Evolutionary conservation across 305 asterid species (phyloP).

Genomic region (Salvia sclarea): DNA sequence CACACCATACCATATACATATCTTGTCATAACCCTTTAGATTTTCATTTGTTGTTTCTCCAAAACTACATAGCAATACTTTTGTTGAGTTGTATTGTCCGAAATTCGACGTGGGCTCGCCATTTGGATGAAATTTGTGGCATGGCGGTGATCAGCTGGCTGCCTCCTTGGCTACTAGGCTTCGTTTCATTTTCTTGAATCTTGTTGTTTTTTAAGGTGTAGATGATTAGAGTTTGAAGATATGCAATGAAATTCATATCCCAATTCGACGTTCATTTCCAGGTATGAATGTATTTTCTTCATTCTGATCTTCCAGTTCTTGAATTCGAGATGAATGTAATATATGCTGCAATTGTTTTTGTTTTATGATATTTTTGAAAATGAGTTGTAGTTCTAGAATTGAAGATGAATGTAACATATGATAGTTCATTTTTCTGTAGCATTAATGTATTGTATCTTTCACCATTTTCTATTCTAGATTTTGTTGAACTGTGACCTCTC

Average conservation of each 20-base stretch:
- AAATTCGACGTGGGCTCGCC: slow-evolving; percentile 26
- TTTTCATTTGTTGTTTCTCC: not conserved
- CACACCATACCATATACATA: slow-evolving; percentile 24
- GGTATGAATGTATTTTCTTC: slow-evolving; percentile 27
- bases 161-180: slow-evolving; percentile 20
- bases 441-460: not conserved
- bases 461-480: not conserved
- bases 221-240: slow-evolving; percentile 9
- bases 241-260: slow-evolving; percentile 36
- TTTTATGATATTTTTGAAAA: not conserved
- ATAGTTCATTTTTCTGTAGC: not conserved
- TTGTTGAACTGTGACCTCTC: no score
- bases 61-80: no score
- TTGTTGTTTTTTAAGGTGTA: slow-evolving; percentile 7
- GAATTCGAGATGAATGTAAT: not conserved
- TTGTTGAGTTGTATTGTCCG: slow-evolving; percentile 22
- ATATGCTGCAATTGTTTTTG: not conserved
- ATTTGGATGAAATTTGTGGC: slow-evolving; percentile 33
- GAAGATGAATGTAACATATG: no score
- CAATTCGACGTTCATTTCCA: slow-evolving; percentile 31
- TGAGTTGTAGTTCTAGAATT: not conserved
- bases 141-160: slow-evolving; percentile 30
- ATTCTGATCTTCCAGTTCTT: slow-evolving; percentile 2
- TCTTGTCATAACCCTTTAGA: slow-evolving; percentile 23
- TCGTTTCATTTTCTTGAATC: slow-evolving; percentile 25